phyloP scores from a whole-genome alignment of 2,329 filamentous ascomycete genomes.

The Aspergillus terreus region DNA sequence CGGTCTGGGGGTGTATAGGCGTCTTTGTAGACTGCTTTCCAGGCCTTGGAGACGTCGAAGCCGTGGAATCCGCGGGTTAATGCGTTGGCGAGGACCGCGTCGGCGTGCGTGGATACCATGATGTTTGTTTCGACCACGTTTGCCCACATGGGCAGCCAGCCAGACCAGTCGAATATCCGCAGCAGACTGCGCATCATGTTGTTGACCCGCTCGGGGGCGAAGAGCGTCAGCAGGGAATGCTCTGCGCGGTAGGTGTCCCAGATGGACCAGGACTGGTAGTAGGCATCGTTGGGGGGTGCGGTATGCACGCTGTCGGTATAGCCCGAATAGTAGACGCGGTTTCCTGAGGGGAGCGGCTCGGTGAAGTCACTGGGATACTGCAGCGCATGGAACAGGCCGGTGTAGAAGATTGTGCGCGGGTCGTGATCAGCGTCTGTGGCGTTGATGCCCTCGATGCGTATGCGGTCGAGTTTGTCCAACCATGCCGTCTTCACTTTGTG shows the following conservation, averaged over 20 bases:
- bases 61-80: constrained; percentile 40
- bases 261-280: constrained; percentile 51
- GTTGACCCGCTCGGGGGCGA: constrained; percentile 46
- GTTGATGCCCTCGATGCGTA: constrained; percentile 44
- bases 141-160: constrained; percentile 48
- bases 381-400: constrained; percentile 44
- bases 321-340: constrained; percentile 43
- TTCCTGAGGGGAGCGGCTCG: constrained; percentile 32
- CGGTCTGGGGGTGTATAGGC: constrained; percentile 44
- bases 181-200: constrained; percentile 48
- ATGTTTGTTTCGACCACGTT: constrained; percentile 51
- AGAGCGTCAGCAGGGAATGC: constrained; percentile 44
- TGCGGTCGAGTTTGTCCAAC: constrained; percentile 44
- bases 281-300: constrained; percentile 38
- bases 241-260: constrained; percentile 51
- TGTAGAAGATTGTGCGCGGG: constrained; percentile 46
- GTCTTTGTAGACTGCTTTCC: constrained; percentile 44
- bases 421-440: constrained; percentile 39
- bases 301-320: constrained; percentile 45
- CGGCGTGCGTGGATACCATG: constrained; percentile 50
- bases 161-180: constrained; percentile 46
- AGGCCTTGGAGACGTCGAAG: constrained; percentile 44
- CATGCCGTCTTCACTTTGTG: constrained; percentile 41
- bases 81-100: constrained; percentile 48
- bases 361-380: constrained; percentile 50